phyloP scores from a whole-genome alignment of 2,329 filamentous ascomycete species.

The Fusarium armeniacum region DNA sequence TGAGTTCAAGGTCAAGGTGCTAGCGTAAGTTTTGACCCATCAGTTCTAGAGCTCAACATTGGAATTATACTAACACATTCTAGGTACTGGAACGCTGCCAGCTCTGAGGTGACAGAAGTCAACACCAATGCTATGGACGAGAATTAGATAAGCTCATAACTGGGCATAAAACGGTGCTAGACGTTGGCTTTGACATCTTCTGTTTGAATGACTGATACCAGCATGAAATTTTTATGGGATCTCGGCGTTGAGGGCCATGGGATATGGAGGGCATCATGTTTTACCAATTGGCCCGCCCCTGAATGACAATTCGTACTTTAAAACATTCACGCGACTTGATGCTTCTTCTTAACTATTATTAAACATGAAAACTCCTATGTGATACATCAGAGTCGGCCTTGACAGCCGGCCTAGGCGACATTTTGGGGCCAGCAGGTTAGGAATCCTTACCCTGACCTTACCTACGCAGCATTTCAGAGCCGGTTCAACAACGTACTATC shows the following conservation, averaged over 20 bases:
- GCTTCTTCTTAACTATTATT: conserved; percentile 34
- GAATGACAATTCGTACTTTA: conserved; percentile 47
- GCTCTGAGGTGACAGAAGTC: conserved; percentile 70
- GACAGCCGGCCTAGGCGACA: conserved; percentile 37
- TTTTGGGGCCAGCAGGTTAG: conserved; percentile 54
- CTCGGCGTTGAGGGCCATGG: conserved; percentile 55
- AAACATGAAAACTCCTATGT: conserved; percentile 46
- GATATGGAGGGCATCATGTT: conserved; percentile 52
- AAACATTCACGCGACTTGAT: conserved; percentile 33
- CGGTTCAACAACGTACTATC: conserved; percentile 30
- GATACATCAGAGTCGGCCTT: conserved; percentile 45
- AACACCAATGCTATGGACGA: conserved; percentile 58
- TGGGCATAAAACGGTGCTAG: conserved; percentile 44
- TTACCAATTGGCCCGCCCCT: conserved; percentile 48
- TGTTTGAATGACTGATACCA: conserved; percentile 55
- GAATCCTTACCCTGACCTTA: conserved; percentile 69
- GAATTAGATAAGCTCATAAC: conserved; percentile 29
- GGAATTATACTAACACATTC: conserved; percentile 25
- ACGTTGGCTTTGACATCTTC: conserved; percentile 48
- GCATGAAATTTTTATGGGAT: conserved; percentile 53
- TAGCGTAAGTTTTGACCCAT: conserved; percentile 69
- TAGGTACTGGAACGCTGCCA: conserved; percentile 74
- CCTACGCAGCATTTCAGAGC: conserved; percentile 54
- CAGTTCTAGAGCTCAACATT: no score
- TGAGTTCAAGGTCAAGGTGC: conserved; percentile 86